Evolutionary conservation across 139 green algal species (phyloP), one percentile per base, ranked within the genome.

Genomic region (Microglena sp.): DNA sequence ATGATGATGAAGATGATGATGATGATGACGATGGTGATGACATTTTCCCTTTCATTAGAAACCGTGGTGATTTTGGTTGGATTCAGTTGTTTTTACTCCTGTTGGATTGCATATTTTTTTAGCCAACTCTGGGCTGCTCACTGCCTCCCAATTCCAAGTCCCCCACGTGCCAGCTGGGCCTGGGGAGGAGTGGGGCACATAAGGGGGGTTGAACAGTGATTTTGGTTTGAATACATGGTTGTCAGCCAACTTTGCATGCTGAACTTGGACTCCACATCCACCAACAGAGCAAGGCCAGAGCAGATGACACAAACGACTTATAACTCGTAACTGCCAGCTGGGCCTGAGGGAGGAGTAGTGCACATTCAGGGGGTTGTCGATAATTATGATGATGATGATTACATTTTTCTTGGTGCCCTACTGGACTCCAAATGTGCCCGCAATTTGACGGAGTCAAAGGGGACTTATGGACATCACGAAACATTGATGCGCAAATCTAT

Each of bases 251-350:
- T 95, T 55, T 95, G 86, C 36, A 81, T 32, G 68, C 95, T 31
- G 68, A 97, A 97, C 28, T 90, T 27, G 0, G 84, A 86, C 79
- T 97, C 92, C 0, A 90, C 92, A 4, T 68, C 64, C 44, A 97
- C 92, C 59, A 95, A 81, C 68, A 97, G 74, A 53, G 84, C 56
- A 50, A 97, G 73, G 7, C 92, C 92, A n/a, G 67, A 55, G 33
- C 64, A 81, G 57, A 97, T 96, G 8, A 95, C 77, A 4, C 57
- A 57, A 22, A 97, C 87, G 5, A 96, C 82, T n/a, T n/a, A n/a
- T n/a, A 1, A 69, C 84, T 1, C 74, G 75, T 29, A 98, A 74
- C 24, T 64, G 71, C 86, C 83, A 90, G 66, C 65, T 87, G 0
- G 86, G 84, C 71, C 81, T 89, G 74, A 15, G 24, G 35, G 27